Base-by-base conservation (phyloP, 2,329 filamentous ascomycete species). In the Anthostomella pinea region DNA sequence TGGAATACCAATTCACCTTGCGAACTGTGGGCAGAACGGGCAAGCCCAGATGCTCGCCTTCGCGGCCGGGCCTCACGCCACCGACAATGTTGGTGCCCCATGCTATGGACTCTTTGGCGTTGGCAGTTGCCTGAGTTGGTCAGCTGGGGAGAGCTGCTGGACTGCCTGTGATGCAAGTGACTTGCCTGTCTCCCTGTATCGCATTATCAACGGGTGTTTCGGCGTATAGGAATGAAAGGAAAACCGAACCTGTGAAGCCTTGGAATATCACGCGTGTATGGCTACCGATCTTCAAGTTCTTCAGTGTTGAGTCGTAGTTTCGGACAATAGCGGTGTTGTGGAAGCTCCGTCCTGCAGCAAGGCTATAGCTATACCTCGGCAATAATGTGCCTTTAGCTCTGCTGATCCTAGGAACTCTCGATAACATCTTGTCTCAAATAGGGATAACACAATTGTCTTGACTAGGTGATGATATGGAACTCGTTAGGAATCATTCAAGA, bases 81-180 rank as follows among this genome's bases (percentile, higher is more conserved):
- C 86, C 86, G 0, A 91, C 83, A 41, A 91, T 81, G 23, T 87
- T 84, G 24, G 86, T 90, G 9, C 86, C 86, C 75, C 84, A 91
- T 60, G 72, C 78, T 40, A 90, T 65, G 9, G 84, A 87, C 58
- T 89, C 83, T 59, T 78, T 76, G 20, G 85, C 85, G 62, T 91
- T 89, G 49, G 77, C 76, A 2, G 85, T 90, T 8, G 85, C 84
- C 63, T 79, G 68, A 32, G 40, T 53, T n/a, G n/a, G n/a, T n/a
- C n/a, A n/a, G n/a, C n/a, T n/a, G n/a, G 5, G 14, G 15, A 10
- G 10, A 14, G 7, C 13, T 27, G 13, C 7, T 29, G 11, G 13
- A 11, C 10, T 9, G 30, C 17, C 22, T 26, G 19, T 7, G 21
- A 11, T 11, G 7, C 7, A 7, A 7, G 10, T 17, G 18, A 35